These are phyloP conservation scores for Rhynchospora breviuscula DNA, from an alignment of 176 grass and related monocot species.

Conservation along the genomic window DNA sequence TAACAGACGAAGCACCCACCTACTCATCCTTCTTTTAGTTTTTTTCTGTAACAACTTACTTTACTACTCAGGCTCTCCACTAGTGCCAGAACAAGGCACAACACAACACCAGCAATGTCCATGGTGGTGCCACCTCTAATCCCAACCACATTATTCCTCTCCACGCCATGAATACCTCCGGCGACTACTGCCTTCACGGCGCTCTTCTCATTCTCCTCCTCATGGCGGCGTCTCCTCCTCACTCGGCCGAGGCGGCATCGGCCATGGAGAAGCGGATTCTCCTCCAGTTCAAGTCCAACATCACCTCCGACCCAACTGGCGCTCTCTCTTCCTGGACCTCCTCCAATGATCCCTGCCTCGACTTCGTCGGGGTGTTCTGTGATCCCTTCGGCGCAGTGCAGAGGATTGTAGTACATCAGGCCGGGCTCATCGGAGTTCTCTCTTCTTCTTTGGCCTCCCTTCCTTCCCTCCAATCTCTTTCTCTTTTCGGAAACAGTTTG, in stretches of 20 bases:
- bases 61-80: conserved; percentile 3
- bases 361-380: conserved; percentile 54
- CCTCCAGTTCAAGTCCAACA: conserved; percentile 67
- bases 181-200: conserved; percentile 21
- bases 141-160: not conserved
- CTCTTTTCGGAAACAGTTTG: conserved; percentile 73
- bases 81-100: not conserved
- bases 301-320: conserved; percentile 54
- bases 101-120: not conserved
- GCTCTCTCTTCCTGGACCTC: conserved; percentile 51
- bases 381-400: conserved; percentile 42
- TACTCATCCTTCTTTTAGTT: not conserved
- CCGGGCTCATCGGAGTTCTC: conserved; percentile 32
- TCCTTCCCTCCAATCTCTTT: conserved; percentile 56
- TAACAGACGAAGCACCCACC: not conserved
- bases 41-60: not conserved
- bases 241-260: conserved; percentile 34
- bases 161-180: conserved; percentile 41
- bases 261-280: conserved; percentile 51
- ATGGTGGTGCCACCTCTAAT: not conserved
- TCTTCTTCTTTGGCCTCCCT: conserved; percentile 51
- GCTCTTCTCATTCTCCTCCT: conserved; percentile 14
- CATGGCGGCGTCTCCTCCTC: conserved; percentile 10
- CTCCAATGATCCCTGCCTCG: conserved; percentile 42
- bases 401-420: conserved; percentile 62